Evolutionary conservation across 139 green algal genomes (phyloP).

Genomic region (Diplosphaera chodatii): DNA sequence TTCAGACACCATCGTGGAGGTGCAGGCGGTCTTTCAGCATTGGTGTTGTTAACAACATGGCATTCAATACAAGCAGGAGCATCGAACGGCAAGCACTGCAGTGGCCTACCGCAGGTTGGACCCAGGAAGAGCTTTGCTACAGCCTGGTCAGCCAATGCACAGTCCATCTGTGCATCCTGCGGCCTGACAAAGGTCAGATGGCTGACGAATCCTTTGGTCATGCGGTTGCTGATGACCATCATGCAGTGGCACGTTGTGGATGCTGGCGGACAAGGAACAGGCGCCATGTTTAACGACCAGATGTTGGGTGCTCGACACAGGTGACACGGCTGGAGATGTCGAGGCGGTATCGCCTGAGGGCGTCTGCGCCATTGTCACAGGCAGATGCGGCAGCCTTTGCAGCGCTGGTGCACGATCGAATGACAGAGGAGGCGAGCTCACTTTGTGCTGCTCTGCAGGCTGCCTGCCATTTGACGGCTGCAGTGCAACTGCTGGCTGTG

Average conservation of each 20-base stretch:
- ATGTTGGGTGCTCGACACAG: no score
- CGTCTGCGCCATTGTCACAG: slow-evolving; percentile 19
- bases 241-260: background rate
- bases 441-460: no score
- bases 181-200: slow-evolving; percentile 61
- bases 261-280: background rate
- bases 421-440: slow-evolving; percentile 94
- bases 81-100: no score
- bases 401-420: slow-evolving; percentile 87
- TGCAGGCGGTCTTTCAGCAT: slow-evolving; percentile 2
- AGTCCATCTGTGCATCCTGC: slow-evolving; percentile 89
- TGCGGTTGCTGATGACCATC: no score
- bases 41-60: no score
- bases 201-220: slow-evolving; percentile 29
- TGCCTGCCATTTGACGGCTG: no score
- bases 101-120: slow-evolving; percentile 68
- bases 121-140: slow-evolving; percentile 92
- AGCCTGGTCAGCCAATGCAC: slow-evolving; percentile 93
- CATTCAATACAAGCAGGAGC: no score
- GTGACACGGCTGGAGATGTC: slow-evolving; percentile 76
- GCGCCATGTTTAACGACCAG: no score
- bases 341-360: slow-evolving; percentile 64
- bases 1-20: slow-evolving; percentile 41
- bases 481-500: background rate
- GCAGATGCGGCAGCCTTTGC: slow-evolving; percentile 42